Conservation (phyloP, 2,329 filamentous ascomycete species). For the Fusarium torulosum region DNA sequence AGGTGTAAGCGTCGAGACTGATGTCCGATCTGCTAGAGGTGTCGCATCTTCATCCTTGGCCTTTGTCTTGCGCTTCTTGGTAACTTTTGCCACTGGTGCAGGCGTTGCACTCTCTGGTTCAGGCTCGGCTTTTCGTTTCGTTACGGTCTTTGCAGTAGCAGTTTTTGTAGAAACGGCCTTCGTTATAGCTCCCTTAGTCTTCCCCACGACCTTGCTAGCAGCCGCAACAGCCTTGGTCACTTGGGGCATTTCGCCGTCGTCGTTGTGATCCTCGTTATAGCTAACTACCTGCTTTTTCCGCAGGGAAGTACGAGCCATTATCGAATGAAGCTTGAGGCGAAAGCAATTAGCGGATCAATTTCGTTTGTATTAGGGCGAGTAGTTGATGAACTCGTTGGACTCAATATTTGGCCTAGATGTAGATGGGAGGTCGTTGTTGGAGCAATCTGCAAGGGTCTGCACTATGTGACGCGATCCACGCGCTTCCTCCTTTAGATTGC, state of each 20-base stretch:
- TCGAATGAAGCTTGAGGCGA: not conserved
- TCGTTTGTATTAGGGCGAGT: not conserved
- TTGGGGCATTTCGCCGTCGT: conserved; percentile 35
- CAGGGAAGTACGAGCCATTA: conserved; percentile 54
- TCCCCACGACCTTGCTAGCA: conserved; percentile 46
- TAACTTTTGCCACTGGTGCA: conserved; percentile 41
- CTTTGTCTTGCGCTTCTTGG: conserved; percentile 61
- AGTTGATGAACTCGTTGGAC: not conserved
- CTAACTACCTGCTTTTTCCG: conserved; percentile 51
- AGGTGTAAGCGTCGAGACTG: conserved; percentile 71
- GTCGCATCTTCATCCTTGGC: conserved; percentile 59
- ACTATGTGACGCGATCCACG: conserved; percentile 42
- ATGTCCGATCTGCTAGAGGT: conserved; percentile 77
- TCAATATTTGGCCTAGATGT: not conserved
- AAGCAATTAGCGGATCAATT: not conserved
- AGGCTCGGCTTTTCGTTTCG: conserved; percentile 52
- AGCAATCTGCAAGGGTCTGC: not conserved
- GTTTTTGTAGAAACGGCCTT: conserved; percentile 45
- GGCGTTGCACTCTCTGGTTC: conserved; percentile 41
- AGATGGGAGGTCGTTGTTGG: not conserved
- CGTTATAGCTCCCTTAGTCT: conserved; percentile 44
- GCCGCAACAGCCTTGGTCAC: conserved; percentile 31
- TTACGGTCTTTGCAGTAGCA: conserved; percentile 40
- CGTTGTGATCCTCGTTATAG: conserved; percentile 50
- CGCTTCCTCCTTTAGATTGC: conserved; percentile 23